Evolutionary conservation across 108 stramenopile genomes (phyloP).

Genomic region (Discostella stelligeroides): DNA sequence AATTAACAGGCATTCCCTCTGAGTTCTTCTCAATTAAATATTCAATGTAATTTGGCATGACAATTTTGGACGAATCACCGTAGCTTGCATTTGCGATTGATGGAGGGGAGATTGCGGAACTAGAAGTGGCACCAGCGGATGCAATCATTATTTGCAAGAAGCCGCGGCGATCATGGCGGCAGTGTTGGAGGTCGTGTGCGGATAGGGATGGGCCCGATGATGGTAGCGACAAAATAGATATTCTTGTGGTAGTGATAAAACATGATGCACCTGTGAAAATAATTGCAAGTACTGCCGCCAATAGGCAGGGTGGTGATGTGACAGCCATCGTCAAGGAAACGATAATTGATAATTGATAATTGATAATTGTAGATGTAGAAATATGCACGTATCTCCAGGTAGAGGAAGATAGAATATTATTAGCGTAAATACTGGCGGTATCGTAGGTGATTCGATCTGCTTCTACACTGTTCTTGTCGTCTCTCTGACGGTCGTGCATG

Average conservation of each 20-base stretch:
- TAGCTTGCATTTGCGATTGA: conserved; percentile 51
- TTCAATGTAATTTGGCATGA: conserved; percentile 73
- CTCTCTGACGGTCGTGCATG: too few species aligned
- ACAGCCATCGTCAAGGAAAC: conserved; percentile 4
- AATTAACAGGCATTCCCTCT: conserved; percentile 29
- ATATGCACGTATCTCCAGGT: too few species aligned
- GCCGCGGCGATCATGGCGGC: conserved; percentile 20
- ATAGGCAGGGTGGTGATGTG: neutral
- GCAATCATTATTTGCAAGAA: conserved; percentile 32
- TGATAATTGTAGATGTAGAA: too few species aligned
- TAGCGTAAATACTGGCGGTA: too few species aligned
- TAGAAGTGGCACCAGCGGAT: neutral
- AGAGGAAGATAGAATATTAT: too few species aligned
- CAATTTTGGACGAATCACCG: conserved; percentile 60
- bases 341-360: too few species aligned
- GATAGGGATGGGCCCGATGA: conserved; percentile 6
- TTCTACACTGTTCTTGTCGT: too few species aligned
- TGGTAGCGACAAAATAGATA: neutral
- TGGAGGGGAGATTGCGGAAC: conserved; percentile 1
- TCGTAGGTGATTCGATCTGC: too few species aligned
- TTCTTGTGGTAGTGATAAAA: conserved; percentile 6
- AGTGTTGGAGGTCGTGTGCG: conserved; percentile 9
- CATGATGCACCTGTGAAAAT: conserved; percentile 22
- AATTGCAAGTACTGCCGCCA: conserved; percentile 3
- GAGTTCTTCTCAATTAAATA: conserved; percentile 69